Base-by-base conservation (phyloP, 1,284 basidiomycete species). In the Omphalotus olearius region DNA sequence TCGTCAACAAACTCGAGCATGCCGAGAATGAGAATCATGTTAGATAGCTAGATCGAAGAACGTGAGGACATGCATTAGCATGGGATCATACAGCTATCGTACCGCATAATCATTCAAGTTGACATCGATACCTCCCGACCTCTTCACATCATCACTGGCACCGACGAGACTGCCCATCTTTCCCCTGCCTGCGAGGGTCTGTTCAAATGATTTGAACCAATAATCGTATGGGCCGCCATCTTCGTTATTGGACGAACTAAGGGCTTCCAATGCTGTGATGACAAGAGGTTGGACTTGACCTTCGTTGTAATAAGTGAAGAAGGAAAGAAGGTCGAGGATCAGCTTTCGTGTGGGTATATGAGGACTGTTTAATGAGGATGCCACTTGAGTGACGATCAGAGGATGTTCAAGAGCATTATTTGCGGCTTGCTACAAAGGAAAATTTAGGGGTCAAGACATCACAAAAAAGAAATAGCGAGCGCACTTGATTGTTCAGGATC, bases 81-180 rank as follows among this genome's bases (percentile, higher is more conserved):
- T 26, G 60, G 55, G 45, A 47, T 50, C 7, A 36, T 20, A 43
- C 49, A 61, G 61, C 56, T 59, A 74, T 33, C 85, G 65, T 60
- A 95, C 88, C 63, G 88, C 86, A 60, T 93, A 95, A 52, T 95
- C 93, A 57, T 88, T 87, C 54, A 94, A 68, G 39, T 78, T 81
- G 36, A 74, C 79, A 55, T 88, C 83, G 39, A 77, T 73, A 45
- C 82, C 84, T 41, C 78, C 82, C 42, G 76, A 73, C 47, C 80
- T 83, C 63, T 79, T 83, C 53, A 96, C 80, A 57, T 97, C 92
- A 33, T 95, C 91, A 59, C 93, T 95, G 7, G 93, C 91, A 2
- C 97, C 96, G 6, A 99, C 96, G 45, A 91, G 70, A 64, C 90
- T 96, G 1, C 96, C 96, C 93, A 98, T 96, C 66, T 86, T 89